Percentiles rank a stretch among this genome's conserved stretches.
These are phyloP conservation scores for Kodamaea sp. DNA, from an alignment of 1,139 yeast genomes.

Conservation along the genomic window DNA sequence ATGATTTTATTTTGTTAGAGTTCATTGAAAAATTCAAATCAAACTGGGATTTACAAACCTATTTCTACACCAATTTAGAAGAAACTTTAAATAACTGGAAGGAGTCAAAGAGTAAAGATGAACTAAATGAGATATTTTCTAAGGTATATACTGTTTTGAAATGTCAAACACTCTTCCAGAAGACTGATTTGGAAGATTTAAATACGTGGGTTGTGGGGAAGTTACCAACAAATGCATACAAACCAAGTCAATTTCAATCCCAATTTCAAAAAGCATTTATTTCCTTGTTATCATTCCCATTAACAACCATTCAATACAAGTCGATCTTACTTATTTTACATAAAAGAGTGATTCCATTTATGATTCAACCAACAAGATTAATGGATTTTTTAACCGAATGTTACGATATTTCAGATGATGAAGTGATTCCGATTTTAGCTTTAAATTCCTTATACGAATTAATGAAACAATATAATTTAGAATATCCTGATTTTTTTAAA, in stretches of 20 bases:
- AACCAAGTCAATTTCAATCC: conserved; percentile 54
- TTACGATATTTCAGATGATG: conserved; percentile 59
- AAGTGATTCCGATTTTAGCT: conserved; percentile 72
- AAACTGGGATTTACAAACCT: conserved; percentile 66
- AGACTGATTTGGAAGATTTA: conserved; percentile 29
- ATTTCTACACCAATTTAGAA: conserved; percentile 46
- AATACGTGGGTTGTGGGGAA: conserved; percentile 32
- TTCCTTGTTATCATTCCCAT: conserved; percentile 46
- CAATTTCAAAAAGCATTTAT: conserved; percentile 72
- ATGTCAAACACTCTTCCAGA: conserved; percentile 22
- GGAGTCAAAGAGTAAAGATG: conserved; percentile 14
- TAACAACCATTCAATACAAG: conserved; percentile 62
- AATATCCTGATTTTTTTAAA: conserved; percentile 84
- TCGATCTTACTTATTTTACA: conserved; percentile 67
- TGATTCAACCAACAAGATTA: conserved; percentile 73
- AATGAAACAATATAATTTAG: conserved; percentile 79
- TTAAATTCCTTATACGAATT: conserved; percentile 84
- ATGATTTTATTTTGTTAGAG: conserved; percentile 56
- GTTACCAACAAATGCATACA: conserved; percentile 55
- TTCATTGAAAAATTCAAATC: conserved; percentile 52
- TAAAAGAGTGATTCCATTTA: conserved; percentile 76
- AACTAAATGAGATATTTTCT: conserved; percentile 29
- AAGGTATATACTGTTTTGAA: conserved; percentile 40
- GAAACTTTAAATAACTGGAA: conserved; percentile 23
- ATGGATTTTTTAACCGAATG: conserved; percentile 95